phyloP scores from a whole-genome alignment of 148 eudicot species.

The Rhododendron molle region DNA sequence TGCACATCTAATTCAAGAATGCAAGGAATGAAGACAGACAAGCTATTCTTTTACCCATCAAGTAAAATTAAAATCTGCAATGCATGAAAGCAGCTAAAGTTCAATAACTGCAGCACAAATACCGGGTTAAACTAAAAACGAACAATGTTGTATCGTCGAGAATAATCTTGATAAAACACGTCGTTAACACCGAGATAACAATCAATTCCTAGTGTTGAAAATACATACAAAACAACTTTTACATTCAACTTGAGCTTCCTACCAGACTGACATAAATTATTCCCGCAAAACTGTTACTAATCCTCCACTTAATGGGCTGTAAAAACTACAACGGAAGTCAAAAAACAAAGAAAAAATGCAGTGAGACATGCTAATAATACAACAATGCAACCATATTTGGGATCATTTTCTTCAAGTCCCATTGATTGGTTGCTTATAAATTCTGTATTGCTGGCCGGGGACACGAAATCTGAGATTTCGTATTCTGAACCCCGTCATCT shows the following conservation, averaged over 20 bases:
- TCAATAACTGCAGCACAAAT: not conserved
- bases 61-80: not conserved
- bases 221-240: slow-evolving; percentile 27
- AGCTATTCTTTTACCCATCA: not conserved
- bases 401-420: slow-evolving; percentile 19
- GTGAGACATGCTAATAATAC: slow-evolving; percentile 35
- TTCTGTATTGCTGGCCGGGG: slow-evolving; percentile 10
- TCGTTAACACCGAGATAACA: slow-evolving; percentile 16
- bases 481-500: slow-evolving; percentile 16
- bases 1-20: not conserved
- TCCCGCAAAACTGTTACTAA: slow-evolving; percentile 54
- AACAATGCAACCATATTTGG: slow-evolving; percentile 32
- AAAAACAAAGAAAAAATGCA: slow-evolving; percentile 13
- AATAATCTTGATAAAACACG: not conserved
- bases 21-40: not conserved
- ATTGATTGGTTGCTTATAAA: slow-evolving; percentile 24
- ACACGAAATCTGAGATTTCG: slow-evolving; percentile 3
- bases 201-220: slow-evolving; percentile 33
- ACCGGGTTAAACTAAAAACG: not conserved
- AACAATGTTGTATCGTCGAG: not conserved
- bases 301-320: slow-evolving; percentile 27
- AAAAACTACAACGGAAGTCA: slow-evolving; percentile 37
- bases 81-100: not conserved
- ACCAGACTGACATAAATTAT: slow-evolving; percentile 33
- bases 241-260: slow-evolving; percentile 29